Evolutionary conservation across 331 rosid species (phyloP).

Genomic region (Phaseolus coccineus): DNA sequence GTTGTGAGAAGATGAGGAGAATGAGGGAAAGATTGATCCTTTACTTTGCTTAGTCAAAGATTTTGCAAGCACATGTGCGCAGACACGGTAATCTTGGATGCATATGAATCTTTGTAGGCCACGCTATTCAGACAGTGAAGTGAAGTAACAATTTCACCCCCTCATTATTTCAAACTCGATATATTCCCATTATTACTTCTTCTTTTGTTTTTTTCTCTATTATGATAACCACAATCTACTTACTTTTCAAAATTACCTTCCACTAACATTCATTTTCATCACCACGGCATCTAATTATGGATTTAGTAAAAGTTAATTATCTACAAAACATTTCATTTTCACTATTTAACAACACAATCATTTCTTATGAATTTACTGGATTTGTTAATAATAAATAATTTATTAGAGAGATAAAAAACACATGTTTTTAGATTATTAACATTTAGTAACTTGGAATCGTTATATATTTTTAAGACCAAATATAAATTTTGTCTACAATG

Average conservation of each 20-base stretch:
- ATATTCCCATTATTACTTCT: neutral
- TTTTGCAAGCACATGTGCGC: conserved; percentile 47
- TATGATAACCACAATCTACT: neutral
- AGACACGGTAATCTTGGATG: conserved; percentile 23
- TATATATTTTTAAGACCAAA: no score
- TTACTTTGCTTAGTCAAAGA: conserved; percentile 34
- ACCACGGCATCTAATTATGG: no score
- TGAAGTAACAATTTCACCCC: neutral
- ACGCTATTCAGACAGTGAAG: neutral
- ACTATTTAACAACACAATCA: no score
- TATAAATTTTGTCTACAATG: no score
- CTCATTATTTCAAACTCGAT: conserved; percentile 37
- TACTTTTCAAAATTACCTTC: neutral
- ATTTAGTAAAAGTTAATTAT: no score
- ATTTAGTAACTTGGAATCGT: no score
- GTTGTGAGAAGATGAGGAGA: conserved; percentile 31
- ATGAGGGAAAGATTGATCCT: conserved; percentile 40
- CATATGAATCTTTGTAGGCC: conserved; percentile 12
- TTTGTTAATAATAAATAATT: no score
- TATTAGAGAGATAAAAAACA: no score
- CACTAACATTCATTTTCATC: no score
- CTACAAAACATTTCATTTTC: no score
- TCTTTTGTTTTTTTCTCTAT: neutral
- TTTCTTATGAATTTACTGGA: no score
- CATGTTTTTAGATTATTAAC: no score